Percentiles rank a stretch among this genome's conserved stretches.
Evolutionary conservation across 257 asterid genomes (phyloP).

Genomic region (Petunia secreta): DNA sequence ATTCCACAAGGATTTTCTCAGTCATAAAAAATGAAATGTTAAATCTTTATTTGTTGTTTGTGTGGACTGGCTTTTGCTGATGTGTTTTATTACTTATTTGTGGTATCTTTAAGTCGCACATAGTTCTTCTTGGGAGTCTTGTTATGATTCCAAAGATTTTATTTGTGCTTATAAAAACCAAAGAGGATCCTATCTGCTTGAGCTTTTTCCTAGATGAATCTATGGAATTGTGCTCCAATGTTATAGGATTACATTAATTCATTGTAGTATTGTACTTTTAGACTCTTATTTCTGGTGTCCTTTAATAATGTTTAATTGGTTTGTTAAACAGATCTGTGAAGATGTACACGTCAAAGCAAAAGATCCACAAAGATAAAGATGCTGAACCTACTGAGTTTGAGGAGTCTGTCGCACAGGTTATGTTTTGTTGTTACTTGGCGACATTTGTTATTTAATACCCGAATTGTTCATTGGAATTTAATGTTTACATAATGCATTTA

Average conservation of each 20-base stretch:
- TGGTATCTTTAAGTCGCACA: no score
- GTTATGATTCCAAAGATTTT: no score
- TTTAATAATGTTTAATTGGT: background rate
- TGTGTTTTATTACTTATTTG: background rate
- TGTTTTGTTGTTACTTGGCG: background rate
- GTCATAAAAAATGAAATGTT: no score
- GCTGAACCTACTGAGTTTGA: constrained; percentile 36
- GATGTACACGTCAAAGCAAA: constrained; percentile 30
- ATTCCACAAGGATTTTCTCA: no score
- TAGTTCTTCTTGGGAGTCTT: no score
- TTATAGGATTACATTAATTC: no score
- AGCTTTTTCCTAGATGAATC: no score
- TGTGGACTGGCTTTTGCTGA: background rate
- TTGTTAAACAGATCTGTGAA: constrained; percentile 25
- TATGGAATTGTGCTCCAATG: no score
- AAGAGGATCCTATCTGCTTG: no score
- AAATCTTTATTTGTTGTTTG: background rate
- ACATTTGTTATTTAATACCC: background rate
- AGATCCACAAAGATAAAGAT: constrained; percentile 35
- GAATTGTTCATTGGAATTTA: background rate
- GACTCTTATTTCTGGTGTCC: background rate
- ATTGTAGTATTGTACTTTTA: no score
- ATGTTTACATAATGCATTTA: background rate
- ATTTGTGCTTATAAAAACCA: no score
- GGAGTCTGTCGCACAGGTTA: constrained; percentile 37